Evolutionary conservation across 257 asterid genomes (phyloP).

Genomic region (Schizonepeta tenuifolia): DNA sequence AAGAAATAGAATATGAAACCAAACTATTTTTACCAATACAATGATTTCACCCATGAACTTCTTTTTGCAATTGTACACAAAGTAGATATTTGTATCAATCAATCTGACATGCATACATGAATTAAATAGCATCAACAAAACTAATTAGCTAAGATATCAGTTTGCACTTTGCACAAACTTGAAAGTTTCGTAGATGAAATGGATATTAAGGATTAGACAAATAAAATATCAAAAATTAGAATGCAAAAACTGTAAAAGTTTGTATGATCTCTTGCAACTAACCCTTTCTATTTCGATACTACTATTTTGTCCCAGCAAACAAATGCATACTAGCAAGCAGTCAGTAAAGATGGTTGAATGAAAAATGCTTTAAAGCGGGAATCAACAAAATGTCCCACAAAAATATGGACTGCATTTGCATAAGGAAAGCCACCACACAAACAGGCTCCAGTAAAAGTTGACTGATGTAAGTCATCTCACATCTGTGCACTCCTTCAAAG

Average conservation of each 20-base stretch:
- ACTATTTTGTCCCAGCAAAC: not conserved
- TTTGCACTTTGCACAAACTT: not conserved
- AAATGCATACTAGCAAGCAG: constrained; percentile 22
- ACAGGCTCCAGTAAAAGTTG: constrained; percentile 10
- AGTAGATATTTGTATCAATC: not conserved
- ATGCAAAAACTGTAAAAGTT: not conserved
- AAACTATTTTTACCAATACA: constrained; percentile 17
- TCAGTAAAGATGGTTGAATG: not conserved
- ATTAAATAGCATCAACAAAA: not conserved
- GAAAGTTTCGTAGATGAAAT: not conserved
- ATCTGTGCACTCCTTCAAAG: constrained; percentile 13
- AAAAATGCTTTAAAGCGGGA: not conserved
- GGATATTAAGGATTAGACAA: not conserved
- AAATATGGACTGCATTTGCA: constrained; percentile 10
- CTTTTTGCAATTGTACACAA: not conserved
- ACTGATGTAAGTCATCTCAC: constrained; percentile 21
- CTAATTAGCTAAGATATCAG: not conserved
- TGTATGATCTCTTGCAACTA: not conserved
- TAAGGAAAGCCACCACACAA: constrained; percentile 5
- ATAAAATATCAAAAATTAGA: not conserved
- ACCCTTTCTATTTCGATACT: not conserved
- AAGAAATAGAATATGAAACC: not conserved
- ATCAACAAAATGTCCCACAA: constrained; percentile 12
- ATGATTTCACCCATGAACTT: not conserved
- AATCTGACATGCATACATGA: not conserved